Base-by-base conservation (phyloP, 1,284 basidiomycete species). In the Marasmius sp. region DNA sequence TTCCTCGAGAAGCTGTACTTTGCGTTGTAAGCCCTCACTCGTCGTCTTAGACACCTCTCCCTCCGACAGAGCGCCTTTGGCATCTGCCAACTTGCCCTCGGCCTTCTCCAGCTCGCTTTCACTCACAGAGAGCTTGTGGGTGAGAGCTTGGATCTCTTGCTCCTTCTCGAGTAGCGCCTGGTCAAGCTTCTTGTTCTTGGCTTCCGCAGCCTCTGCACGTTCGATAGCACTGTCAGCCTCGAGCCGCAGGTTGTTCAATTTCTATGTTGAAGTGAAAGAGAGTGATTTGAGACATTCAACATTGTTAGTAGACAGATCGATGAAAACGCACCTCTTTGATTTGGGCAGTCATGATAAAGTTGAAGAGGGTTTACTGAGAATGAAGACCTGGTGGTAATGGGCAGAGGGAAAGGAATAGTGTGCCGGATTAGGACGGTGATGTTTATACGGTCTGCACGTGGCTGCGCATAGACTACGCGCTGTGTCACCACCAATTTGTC, bases 1-100 rank as follows among this genome's bases (percentile, higher is more conserved):
- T 72, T 95, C 93, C 79, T 99, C 97, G 38, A 99, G 82, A 20
- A 98, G 80, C 70, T 92, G 88, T 36, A 98, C 87, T 84, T 99
- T 99, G 70, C 97, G 83, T 60, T 75, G 73, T 58, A 98, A 82
- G 61, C 81, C 85, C 69, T 98, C 96, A 64, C 85, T 92, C 45
- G 87, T 88, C 52, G 85, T 84, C 77, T 87, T 90, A 74, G 87
- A 88, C 39, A 80, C 75, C 71, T 95, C 94, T 63, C 89, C 87
- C 64, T 94, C 94, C 57, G 84, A 86, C 49, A 85, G 83, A 55
- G 82, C 82, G 39, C 76, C 68, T 81, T 98, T 98, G 69, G 85
- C 81, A 22, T 92, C 87, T 34, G 76, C 68, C 41, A 98, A 77
- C 74, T 89, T 87, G n/a, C 65, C 65, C 76, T 98, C 97, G 14